A percentile compares a stretch with the other conserved stretches of the same genome.
These are phyloP conservation scores for Zygoascus sp. DNA, from an alignment of 1,139 yeast species.

Conservation along the genomic window DNA sequence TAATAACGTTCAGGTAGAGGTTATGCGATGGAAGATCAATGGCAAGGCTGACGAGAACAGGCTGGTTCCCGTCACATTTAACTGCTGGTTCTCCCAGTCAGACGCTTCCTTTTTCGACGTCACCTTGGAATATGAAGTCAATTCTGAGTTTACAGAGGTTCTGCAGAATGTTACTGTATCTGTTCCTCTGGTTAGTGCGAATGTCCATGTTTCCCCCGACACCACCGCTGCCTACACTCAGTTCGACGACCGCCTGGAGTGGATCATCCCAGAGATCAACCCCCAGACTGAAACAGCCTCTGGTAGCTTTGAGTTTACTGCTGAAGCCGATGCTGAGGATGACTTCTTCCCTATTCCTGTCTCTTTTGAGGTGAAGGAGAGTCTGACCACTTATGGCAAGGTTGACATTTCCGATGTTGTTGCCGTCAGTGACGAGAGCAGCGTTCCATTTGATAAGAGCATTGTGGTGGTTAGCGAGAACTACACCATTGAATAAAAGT, in stretches of 20 bases:
- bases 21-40: constrained; percentile 68
- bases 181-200: constrained; percentile 59
- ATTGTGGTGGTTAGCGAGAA: constrained; percentile 59
- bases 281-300: constrained; percentile 40
- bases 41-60: constrained; percentile 45
- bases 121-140: constrained; percentile 82
- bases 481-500: constrained; percentile 47
- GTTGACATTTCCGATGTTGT: constrained; percentile 45
- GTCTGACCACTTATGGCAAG: constrained; percentile 40
- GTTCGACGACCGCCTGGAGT: constrained; percentile 38
- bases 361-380: constrained; percentile 41
- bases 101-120: constrained; percentile 59
- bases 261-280: constrained; percentile 40
- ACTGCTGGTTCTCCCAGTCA: constrained; percentile 77
- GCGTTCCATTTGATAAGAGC: constrained; percentile 70
- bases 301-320: constrained; percentile 77
- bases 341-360: constrained; percentile 84
- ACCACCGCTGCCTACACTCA: constrained; percentile 35
- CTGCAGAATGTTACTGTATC: constrained; percentile 56
- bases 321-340: constrained; percentile 75
- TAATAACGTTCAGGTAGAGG: constrained; percentile 85
- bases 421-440: constrained; percentile 37
- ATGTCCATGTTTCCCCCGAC: constrained; percentile 47
- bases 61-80: constrained; percentile 66
- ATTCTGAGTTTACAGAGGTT: constrained; percentile 43